Evolutionary conservation across 148 eudicot species (phyloP), one percentile per base, ranked within the genome.

Genomic region (Heliamphora exappendiculata): DNA sequence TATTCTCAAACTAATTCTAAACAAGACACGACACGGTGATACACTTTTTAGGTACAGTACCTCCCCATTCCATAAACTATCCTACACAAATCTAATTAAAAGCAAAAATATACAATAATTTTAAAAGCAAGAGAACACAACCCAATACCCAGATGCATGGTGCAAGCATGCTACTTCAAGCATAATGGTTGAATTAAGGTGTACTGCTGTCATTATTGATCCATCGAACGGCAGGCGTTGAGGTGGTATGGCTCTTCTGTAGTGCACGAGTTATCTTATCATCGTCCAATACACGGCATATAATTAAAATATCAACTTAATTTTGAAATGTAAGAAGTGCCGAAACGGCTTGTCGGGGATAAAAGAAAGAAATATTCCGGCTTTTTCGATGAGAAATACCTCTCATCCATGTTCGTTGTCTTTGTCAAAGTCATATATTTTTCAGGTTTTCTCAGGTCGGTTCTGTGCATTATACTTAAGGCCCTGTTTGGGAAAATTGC

Each of bases 341-440:
- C 17, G 50, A 67, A 67, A 67, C 49, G 17, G 51, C 50, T 67
- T 67, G 71, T 67, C n/a, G 62, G 76, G 51, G 39, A 49, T 63
- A 60, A 72, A 51, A 72, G 39, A 78, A 72, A 71, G 28, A 62
- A 47, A 60, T 57, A 71, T 78, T 70, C 24, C 45, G 0, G 57
- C 1, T 37, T 78, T 78, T 72, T 11, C 6, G 28, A 28, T 20
- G 0, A 14, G 13, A 62, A 29, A 42, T 58, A 62, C 76, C 22
- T 64, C 55, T 64, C 55, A 12, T 26, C 81, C 76, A 78, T 78
- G 76, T 78, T 78, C 81, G 28, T 64, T 72, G 62, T 78, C 41
- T 62, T 64, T 72, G 72, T 28, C 64, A 64, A 74, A 77, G 58
- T 33, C 2, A n/a, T n/a, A n/a, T n/a, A n/a, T n/a, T n/a, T n/a